Percentiles rank a stretch among this genome's conserved stretches.
Evolutionary conservation across 2,329 filamentous ascomycete species (phyloP).

Genomic region (Grosmannia huntii): DNA sequence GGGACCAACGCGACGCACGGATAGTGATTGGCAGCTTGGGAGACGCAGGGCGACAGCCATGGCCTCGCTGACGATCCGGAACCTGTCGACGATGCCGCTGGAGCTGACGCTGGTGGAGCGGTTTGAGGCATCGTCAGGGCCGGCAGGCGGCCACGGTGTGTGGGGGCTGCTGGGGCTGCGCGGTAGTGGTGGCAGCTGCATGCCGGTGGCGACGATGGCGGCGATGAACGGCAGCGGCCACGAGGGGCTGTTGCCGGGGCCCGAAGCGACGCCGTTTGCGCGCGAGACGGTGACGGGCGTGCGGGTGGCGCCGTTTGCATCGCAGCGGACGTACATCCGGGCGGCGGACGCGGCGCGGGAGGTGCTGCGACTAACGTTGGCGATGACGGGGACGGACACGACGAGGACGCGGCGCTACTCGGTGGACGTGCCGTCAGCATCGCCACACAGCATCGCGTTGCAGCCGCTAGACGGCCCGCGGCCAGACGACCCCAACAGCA

Average conservation of each 20-base stretch:
- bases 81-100: constrained; percentile 63
- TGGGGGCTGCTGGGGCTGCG: constrained; percentile 2
- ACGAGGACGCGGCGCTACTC: constrained; percentile 45
- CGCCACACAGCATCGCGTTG: constrained; percentile 46
- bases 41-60: constrained; percentile 17
- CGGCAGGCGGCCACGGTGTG: constrained; percentile 15
- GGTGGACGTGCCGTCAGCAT: constrained; percentile 56
- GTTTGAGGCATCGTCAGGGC: constrained; percentile 39
- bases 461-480: constrained; percentile 27
- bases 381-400: no score
- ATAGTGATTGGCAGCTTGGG: no score
- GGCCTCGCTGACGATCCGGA: constrained; percentile 60
- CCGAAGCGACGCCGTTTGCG: constrained; percentile 10
- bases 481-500: background rate
- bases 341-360: constrained; percentile 46
- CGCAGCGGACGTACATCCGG: constrained; percentile 48
- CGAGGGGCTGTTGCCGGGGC: no score
- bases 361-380: constrained; percentile 62
- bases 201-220: background rate
- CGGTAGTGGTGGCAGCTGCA: constrained; percentile 14
- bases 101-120: constrained; percentile 61
- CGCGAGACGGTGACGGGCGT: constrained; percentile 47
- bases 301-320: constrained; percentile 54
- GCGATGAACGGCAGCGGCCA: background rate
- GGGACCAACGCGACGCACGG: no score